These are phyloP conservation scores for Pulveroboletus sp. DNA, from an alignment of 1,284 basidiomycete genomes.

Conservation along the genomic window DNA sequence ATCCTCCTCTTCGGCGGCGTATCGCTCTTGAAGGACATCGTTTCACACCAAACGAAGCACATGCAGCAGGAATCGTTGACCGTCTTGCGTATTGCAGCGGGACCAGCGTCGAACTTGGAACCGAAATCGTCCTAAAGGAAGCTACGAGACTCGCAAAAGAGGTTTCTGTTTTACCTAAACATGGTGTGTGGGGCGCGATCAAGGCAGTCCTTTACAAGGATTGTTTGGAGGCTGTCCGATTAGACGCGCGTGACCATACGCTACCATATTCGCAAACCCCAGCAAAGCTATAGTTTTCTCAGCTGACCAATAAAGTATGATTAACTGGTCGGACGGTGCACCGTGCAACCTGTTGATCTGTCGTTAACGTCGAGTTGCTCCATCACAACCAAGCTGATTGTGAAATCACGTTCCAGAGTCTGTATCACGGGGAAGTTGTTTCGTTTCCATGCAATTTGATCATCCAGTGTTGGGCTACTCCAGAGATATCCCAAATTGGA, in stretches of 20 bases:
- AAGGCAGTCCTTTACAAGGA: slow-evolving; percentile 54
- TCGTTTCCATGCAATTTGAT: slow-evolving; percentile 26
- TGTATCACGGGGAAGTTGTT: background rate
- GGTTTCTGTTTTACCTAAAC: slow-evolving; percentile 48
- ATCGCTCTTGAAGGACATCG: slow-evolving; percentile 83
- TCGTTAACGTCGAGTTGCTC: background rate
- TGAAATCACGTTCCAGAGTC: slow-evolving; percentile 2
- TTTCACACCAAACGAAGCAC: slow-evolving; percentile 77
- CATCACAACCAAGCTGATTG: slow-evolving; percentile 14
- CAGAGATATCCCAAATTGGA: no score
- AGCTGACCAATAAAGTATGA: slow-evolving; percentile 10
- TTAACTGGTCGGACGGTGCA: background rate
- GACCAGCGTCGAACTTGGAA: slow-evolving; percentile 39
- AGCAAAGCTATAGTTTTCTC: slow-evolving; percentile 41
- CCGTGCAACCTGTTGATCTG: background rate
- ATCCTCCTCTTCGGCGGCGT: slow-evolving; percentile 65
- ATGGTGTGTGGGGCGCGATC: slow-evolving; percentile 68
- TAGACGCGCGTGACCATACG: slow-evolving; percentile 34
- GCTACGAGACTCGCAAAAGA: slow-evolving; percentile 59
- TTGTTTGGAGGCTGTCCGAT: slow-evolving; percentile 42
- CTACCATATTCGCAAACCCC: background rate
- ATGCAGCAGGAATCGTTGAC: slow-evolving; percentile 72
- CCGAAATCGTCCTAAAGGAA: slow-evolving; percentile 60
- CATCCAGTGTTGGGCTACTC: background rate
- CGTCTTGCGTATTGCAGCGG: slow-evolving; percentile 55